Percentiles rank a stretch among this genome's conserved stretches.
Conservation (phyloP, 768 basidiomycete species). For the Gloeostereum incarnatum region DNA sequence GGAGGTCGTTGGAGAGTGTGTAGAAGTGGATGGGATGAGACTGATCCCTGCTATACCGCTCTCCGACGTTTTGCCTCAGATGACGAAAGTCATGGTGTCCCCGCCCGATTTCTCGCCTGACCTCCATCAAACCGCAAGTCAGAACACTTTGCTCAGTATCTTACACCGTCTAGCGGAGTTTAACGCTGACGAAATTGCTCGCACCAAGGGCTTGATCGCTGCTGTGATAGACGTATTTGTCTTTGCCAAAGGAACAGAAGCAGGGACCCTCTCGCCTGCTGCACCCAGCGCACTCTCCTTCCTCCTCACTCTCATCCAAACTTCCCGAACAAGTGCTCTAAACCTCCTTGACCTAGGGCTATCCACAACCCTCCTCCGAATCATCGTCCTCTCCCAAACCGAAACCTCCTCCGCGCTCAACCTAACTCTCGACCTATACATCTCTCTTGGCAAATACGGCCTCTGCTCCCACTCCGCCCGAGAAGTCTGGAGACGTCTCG, state of each 20-base stretch:
- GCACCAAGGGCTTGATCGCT: conserved; percentile 41
- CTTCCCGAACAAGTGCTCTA: conserved; percentile 63
- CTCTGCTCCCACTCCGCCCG: conserved; percentile 63
- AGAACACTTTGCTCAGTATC: conserved; percentile 47
- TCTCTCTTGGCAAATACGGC: conserved; percentile 66
- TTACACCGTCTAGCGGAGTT: conserved; percentile 50
- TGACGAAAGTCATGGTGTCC: conserved; percentile 23
- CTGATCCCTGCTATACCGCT: conserved; percentile 25
- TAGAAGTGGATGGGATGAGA: conserved; percentile 37
- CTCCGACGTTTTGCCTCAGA: conserved; percentile 40
- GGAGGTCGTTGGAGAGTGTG: conserved; percentile 65
- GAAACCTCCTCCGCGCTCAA: conserved; percentile 35
- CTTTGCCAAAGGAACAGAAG: conserved; percentile 24
- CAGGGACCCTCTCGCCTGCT: conserved; percentile 34
- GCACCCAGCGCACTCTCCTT: conserved; percentile 59
- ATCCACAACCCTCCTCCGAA: conserved; percentile 62
- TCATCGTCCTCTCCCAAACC: conserved; percentile 48
- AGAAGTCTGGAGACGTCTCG: conserved; percentile 8
- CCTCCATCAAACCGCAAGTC: conserved; percentile 12
- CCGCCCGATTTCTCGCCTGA: conserved; percentile 1
- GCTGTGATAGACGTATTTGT: conserved; percentile 49
- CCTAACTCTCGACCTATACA: conserved; percentile 55
- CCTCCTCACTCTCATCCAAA: conserved; percentile 43
- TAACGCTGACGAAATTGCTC: conserved; percentile 40
- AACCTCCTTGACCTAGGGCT: conserved; percentile 35